Evolutionary conservation across 1,284 basidiomycete genomes (phyloP), one percentile per base, ranked within the genome.

Genomic region (Malassezia japonica): DNA sequence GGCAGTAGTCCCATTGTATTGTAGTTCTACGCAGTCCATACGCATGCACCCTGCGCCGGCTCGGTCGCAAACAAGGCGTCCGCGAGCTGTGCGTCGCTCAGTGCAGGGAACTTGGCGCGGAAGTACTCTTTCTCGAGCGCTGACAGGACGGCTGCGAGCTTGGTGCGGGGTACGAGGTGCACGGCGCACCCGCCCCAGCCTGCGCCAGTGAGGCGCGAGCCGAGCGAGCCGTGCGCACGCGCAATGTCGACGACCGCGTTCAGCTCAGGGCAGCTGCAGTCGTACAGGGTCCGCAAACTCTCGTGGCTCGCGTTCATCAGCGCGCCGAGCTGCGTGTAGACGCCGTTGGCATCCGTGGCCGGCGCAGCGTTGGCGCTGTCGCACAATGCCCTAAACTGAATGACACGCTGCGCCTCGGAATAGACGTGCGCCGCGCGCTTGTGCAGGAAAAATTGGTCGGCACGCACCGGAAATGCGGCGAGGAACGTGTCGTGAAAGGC

Each of bases 131-230:
- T 43, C 8, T 57, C 43, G 39, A 71, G 45, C 6, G 65, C 63
- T 16, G 56, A 32, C 28, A 65, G 54, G 13, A 72, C 57, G 1
- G 47, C 40, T 29, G 56, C 36, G 1, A 68, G 55, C n/a, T 62
- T 56, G 18, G 50, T 50, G 20, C 61, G 57, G n/a, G 64, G 63
- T 2, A 72, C 67, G 24, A 72, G 52, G 24, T 62, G 60, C 9
- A 72, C 68, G 10, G 68, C 65, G 34, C 62, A 67, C 2, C 70
- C 70, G 18, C 70, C 70, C 70, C 70, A 72, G 3, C 70, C 70
- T 0, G 70, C 70, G 8, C 70, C 68, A 1, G 67, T 70, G 25
- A 67, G 39, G 3, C 70, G 57, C 18, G 61, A 58, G 13, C 68
- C 70, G 20, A 70, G 35, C 13, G 66, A 55, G 7, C 70, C 70